phyloP scores from a whole-genome alignment of 2,329 filamentous ascomycete species.

The Diatrype stigma region DNA sequence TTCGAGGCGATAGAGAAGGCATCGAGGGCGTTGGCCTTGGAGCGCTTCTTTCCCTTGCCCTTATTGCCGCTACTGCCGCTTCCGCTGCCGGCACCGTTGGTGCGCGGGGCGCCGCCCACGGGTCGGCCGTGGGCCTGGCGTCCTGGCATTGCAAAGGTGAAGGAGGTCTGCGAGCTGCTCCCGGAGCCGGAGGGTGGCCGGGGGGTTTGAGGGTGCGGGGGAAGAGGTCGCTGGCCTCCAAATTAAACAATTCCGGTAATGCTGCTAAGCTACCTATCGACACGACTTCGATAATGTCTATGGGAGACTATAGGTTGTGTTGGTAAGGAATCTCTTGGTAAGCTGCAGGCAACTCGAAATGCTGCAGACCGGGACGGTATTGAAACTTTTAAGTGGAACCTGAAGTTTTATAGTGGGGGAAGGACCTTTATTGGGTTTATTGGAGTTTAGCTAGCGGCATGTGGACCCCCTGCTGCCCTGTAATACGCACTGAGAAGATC shows the following conservation, averaged over 20 bases:
- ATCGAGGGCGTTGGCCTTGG: constrained; percentile 49
- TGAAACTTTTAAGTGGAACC: constrained; percentile 17
- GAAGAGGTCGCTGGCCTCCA: neutral
- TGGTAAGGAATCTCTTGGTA: too few species aligned
- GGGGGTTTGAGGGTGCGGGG: neutral
- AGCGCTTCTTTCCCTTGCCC: constrained; percentile 37
- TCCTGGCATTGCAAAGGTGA: constrained; percentile 44
- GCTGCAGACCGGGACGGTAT: constrained; percentile 11
- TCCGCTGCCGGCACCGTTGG: constrained; percentile 16
- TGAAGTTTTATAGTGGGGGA: constrained; percentile 9
- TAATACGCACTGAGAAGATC: neutral
- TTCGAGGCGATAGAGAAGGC: constrained; percentile 55
- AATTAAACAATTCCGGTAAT: neutral
- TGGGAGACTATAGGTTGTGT: too few species aligned
- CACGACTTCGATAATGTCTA: too few species aligned
- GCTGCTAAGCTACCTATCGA: neutral
- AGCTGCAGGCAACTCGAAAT: neutral
- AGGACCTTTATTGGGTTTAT: too few species aligned
- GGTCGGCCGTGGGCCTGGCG: constrained; percentile 55
- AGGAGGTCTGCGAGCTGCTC: neutral
- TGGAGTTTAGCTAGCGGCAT: too few species aligned
- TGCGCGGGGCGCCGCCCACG: constrained; percentile 30
- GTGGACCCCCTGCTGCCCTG: too few species aligned
- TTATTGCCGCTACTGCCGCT: constrained; percentile 6
- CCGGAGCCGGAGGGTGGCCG: too few species aligned